Percentiles rank a stretch among this genome's conserved stretches.
Evolutionary conservation across 164 flowering plant genomes (phyloP).

Genomic region (Magnolia changhungtana): DNA sequence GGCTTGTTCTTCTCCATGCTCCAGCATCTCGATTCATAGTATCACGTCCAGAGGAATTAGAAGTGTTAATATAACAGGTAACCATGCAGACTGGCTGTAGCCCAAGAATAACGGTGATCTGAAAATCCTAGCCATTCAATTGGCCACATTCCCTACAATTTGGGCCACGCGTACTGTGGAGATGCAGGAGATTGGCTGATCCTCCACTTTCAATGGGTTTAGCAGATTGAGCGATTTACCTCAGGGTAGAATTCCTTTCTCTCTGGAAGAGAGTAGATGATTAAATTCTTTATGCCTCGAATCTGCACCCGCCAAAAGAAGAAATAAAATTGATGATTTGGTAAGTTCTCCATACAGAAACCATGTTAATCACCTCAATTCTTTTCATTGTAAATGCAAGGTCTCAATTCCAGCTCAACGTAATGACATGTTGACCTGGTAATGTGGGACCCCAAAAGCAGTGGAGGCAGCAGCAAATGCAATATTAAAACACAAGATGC

Average conservation of each 20-base stretch:
- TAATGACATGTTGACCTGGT: too few relatives aligned
- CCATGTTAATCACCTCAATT: too few relatives aligned
- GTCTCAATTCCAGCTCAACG: too few relatives aligned
- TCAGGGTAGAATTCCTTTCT: slow-evolving; percentile 92
- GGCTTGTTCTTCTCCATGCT: not conserved
- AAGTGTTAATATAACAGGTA: not conserved
- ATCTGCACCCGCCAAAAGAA: slow-evolving; percentile 39
- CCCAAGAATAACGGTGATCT: too few relatives aligned
- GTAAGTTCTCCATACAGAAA: not conserved
- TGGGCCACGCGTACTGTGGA: too few relatives aligned
- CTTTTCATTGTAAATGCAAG: too few relatives aligned
- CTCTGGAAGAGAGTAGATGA: slow-evolving; percentile 90
- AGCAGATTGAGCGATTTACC: slow-evolving; percentile 32
- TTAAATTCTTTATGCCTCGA: slow-evolving; percentile 80
- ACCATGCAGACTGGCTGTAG: not conserved
- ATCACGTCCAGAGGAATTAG: not conserved
- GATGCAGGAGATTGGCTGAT: too few relatives aligned
- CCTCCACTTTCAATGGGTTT: too few relatives aligned
- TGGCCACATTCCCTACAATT: too few relatives aligned
- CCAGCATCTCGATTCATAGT: not conserved
- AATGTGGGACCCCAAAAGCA: not conserved
- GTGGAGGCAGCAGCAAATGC: not conserved
- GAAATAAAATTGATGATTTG: not conserved
- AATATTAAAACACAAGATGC: not conserved
- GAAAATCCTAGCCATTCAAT: too few relatives aligned